Base-by-base conservation (phyloP, 495 filamentous ascomycete species). In the Penicillium odoratum region DNA sequence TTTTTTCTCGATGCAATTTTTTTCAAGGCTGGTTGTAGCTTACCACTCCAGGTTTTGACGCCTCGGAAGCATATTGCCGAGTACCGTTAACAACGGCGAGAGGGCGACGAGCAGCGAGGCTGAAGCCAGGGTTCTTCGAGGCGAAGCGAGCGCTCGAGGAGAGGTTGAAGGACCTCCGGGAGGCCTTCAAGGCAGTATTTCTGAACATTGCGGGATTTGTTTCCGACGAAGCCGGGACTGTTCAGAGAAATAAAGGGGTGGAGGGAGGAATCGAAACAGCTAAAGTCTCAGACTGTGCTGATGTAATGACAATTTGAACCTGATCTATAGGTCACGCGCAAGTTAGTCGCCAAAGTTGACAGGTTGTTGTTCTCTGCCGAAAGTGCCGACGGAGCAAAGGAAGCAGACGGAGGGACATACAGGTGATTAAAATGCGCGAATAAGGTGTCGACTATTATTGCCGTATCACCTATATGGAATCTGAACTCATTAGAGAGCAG, bases 41-140 rank as follows among this genome's bases (percentile, higher is more conserved):
- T 71, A 75, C 72, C 69, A 73, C 70, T 61, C 74, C 74, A 53
- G 58, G 56, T 44, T 34, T 52, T 21, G 58, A 52, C 10, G 60
- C 63, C 68, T 83, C 80, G 5, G 80, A 66, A 26, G 85, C 85
- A 80, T 88, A 88, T 49, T 65, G 62, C 54, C 79, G 78, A 62
- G 66, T 63, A 48, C 62, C 63, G 57, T 72, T 69, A 56, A 76
- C 75, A 48, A 76, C 58, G 48, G 74, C 70, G 50, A 78, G 69
- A 70, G 73, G 70, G 45, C 71, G 70, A 42, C 76, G 57, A 58
- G 73, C 65, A 71, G 73, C 75, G 62, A 77, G 63, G 65, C 69
- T 69, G 59, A 79, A 71, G 66, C 67, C 74, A 56, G 79, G 78
- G 66, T 67, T 76, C 60, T 69, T 67, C 69, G 68, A 71, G 44